These are phyloP conservation scores for Lepraria neglecta DNA, from an alignment of 495 filamentous ascomycete species.

Conservation along the genomic window DNA sequence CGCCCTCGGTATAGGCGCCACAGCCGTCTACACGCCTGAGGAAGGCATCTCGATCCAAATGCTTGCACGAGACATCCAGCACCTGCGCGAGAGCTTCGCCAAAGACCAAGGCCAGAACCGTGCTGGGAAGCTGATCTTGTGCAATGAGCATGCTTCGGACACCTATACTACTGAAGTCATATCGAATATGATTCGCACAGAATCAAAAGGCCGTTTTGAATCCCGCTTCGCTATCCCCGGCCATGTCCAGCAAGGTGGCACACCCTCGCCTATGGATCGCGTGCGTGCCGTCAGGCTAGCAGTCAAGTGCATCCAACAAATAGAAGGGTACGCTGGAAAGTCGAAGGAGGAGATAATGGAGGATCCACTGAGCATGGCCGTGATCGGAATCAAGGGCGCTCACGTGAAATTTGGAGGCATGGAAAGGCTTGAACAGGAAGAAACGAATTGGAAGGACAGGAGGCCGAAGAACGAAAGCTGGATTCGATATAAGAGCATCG, in stretches of 20 bases:
- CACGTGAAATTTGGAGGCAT: constrained; percentile 81
- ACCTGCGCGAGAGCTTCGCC: constrained; percentile 77
- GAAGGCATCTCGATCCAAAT: constrained; percentile 92
- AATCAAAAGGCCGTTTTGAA: constrained; percentile 87
- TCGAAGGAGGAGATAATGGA: constrained; percentile 59
- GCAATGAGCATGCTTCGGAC: constrained; percentile 85
- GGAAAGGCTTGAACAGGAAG: constrained; percentile 66
- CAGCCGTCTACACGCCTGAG: constrained; percentile 97
- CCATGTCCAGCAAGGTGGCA: constrained; percentile 94
- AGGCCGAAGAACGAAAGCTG: constrained; percentile 83
- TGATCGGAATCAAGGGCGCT: constrained; percentile 90
- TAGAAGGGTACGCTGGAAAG: constrained; percentile 68
- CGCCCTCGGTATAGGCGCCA: constrained; percentile 80
- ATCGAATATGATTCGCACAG: constrained; percentile 90
- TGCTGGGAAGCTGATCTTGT: constrained; percentile 87
- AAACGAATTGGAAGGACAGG: constrained; percentile 89
- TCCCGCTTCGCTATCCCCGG: constrained; percentile 89
- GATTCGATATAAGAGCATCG: constrained; percentile 70
- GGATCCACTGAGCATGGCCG: constrained; percentile 62
- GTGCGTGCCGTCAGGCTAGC: constrained; percentile 86
- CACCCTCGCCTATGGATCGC: constrained; percentile 91
- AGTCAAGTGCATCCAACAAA: constrained; percentile 81
- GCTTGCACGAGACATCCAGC: constrained; percentile 84
- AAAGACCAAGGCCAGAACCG: constrained; percentile 84
- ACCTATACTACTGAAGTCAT: constrained; percentile 91